phyloP scores from a whole-genome alignment of 106 monocot species.

The Iris macrosiphon region DNA sequence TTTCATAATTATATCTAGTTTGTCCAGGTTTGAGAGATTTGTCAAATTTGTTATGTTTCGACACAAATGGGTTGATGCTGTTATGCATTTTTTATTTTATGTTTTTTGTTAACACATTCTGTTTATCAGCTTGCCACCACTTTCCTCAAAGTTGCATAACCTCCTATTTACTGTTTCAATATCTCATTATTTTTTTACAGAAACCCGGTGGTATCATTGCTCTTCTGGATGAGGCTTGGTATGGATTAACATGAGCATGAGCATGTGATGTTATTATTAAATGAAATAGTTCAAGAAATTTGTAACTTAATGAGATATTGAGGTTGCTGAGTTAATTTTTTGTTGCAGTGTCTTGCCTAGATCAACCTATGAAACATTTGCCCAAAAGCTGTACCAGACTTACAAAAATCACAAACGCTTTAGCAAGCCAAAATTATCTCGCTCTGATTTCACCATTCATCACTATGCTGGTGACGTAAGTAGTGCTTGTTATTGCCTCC shows the following conservation, averaged over 20 bases:
- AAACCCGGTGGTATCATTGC: conserved; percentile 72
- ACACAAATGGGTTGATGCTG: not conserved
- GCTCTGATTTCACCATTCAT: conserved; percentile 44
- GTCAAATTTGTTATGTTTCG: not conserved
- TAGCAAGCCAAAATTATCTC: conserved; percentile 40
- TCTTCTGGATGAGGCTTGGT: conserved; percentile 62
- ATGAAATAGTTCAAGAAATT: not conserved
- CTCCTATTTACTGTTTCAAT: not conserved
- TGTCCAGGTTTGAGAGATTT: too few species aligned
- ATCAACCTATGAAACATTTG: conserved; percentile 67
- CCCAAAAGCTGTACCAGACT: conserved; percentile 49
- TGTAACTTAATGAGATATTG: too few species aligned
- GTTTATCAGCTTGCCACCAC: not conserved
- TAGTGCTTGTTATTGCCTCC: conserved; percentile 4
- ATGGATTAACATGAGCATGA: not conserved
- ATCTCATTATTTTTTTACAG: conserved; percentile 22
- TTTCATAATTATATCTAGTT: too few species aligned
- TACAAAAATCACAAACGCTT: conserved; percentile 41
- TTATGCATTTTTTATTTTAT: not conserved
- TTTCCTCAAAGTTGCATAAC: not conserved
- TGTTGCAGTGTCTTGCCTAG: conserved; percentile 57
- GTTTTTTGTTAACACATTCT: not conserved
- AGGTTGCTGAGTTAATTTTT: not conserved
- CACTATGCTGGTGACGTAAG: conserved; percentile 52
- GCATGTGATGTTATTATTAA: not conserved